A percentile compares a stretch with the other conserved stretches of the same genome.
phyloP scores from a whole-genome alignment of 768 basidiomycete species.

The Suillus paluster region DNA sequence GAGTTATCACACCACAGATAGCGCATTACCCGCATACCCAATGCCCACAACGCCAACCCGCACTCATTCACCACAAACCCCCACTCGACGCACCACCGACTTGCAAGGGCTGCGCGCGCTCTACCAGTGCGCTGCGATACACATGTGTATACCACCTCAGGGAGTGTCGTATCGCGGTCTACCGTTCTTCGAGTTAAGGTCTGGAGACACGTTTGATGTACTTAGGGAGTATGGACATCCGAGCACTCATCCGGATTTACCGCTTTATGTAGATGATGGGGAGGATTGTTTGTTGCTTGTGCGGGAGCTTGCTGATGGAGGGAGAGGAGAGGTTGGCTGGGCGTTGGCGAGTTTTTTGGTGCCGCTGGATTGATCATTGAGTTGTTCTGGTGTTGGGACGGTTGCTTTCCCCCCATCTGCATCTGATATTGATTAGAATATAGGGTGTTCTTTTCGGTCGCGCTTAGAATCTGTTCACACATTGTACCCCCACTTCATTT shows the following conservation, averaged over 20 bases:
- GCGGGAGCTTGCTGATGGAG: slow-evolving; percentile 42
- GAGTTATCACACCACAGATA: slow-evolving; percentile 25
- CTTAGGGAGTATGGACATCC: slow-evolving; percentile 82
- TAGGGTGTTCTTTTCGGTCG: background rate
- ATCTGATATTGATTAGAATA: background rate
- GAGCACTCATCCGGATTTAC: slow-evolving; percentile 70
- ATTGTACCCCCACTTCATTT: background rate
- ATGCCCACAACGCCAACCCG: slow-evolving; percentile 14
- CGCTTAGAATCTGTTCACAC: background rate
- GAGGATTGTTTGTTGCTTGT: slow-evolving; percentile 80
- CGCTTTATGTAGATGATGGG: slow-evolving; percentile 77
- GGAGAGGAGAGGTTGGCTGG: slow-evolving; percentile 67
- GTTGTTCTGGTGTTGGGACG: background rate
- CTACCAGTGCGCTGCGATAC: slow-evolving; percentile 71
- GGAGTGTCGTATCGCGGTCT: slow-evolving; percentile 71
- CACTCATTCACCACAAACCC: slow-evolving; percentile 26
- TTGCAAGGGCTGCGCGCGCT: slow-evolving; percentile 48
- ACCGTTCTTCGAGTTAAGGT: slow-evolving; percentile 75
- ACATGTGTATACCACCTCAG: slow-evolving; percentile 66
- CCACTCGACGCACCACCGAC: slow-evolving; percentile 28
- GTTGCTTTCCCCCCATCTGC: background rate
- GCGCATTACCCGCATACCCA: slow-evolving; percentile 26
- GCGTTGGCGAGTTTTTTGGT: slow-evolving; percentile 81
- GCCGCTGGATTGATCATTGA: slow-evolving; percentile 56
- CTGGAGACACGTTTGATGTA: slow-evolving; percentile 67